Percentiles rank a stretch among this genome's conserved stretches.
Conservation (phyloP, 2,329 filamentous ascomycete species). For the Colletotrichum plurivorum region DNA sequence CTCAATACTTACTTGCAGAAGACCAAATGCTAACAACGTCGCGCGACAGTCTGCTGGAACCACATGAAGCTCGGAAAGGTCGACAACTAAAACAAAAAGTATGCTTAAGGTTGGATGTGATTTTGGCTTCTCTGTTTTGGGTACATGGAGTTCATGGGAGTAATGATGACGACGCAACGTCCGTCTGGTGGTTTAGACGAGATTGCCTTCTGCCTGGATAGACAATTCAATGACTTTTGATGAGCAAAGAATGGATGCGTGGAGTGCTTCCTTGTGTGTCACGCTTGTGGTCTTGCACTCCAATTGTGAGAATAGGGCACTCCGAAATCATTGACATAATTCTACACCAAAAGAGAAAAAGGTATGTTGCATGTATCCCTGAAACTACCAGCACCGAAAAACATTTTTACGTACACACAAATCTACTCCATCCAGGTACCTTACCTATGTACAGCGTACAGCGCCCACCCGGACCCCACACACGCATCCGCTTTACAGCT, state of each 20-base stretch:
- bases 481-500: conserved; percentile 55
- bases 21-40: conserved; percentile 39
- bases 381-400: background rate
- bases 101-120: too few species aligned
- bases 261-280: background rate
- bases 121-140: background rate
- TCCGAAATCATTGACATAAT: background rate
- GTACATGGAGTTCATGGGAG: conserved; percentile 32
- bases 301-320: background rate
- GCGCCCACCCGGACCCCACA: background rate
- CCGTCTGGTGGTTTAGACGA: conserved; percentile 17
- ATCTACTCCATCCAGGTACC: background rate
- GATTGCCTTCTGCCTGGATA: conserved; percentile 6
- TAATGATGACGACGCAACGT: conserved; percentile 19
- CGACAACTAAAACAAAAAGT: conserved; percentile 7
- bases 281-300: too few species aligned
- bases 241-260: background rate
- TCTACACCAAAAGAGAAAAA: background rate
- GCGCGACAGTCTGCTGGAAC: conserved; percentile 67
- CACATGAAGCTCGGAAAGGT: conserved; percentile 60
- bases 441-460: too few species aligned
- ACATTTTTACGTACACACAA: conserved; percentile 22
- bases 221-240: conserved; percentile 23
- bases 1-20: background rate
- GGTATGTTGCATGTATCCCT: background rate